Evolutionary conservation across 2,329 filamentous ascomycete genomes (phyloP).

Genomic region (Verticillium albo-atrum): DNA sequence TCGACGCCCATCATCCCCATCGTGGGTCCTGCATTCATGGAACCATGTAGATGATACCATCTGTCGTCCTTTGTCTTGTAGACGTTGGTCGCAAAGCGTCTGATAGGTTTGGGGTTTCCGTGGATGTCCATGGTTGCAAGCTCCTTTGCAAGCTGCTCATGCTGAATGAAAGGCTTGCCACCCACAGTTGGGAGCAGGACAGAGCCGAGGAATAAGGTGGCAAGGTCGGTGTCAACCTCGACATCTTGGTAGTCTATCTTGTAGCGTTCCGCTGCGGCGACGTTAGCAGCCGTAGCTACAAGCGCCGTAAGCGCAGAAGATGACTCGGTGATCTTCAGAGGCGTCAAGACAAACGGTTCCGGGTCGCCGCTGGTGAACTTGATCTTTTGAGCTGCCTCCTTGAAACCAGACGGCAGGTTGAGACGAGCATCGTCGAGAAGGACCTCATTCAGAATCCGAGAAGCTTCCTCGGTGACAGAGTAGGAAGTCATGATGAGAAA

Average conservation of each 20-base stretch:
- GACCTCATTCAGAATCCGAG: constrained; percentile 1
- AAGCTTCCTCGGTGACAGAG: background rate
- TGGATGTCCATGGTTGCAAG: constrained; percentile 8
- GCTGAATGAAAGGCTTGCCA: constrained; percentile 11
- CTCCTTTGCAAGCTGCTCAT: constrained; percentile 17
- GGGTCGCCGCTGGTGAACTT: background rate
- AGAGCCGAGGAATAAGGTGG: constrained; percentile 14
- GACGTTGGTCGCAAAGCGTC: constrained; percentile 25
- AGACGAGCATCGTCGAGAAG: constrained; percentile 1
- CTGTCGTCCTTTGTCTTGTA: constrained; percentile 27
- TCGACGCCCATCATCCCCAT: constrained; percentile 26
- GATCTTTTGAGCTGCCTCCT: constrained; percentile 1
- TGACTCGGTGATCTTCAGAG: constrained; percentile 38
- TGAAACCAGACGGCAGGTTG: background rate
- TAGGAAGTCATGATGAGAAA: background rate
- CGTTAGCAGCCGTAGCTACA: constrained; percentile 14
- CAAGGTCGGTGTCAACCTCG: constrained; percentile 9
- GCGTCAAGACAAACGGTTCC: constrained; percentile 19
- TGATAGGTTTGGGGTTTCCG: constrained; percentile 18
- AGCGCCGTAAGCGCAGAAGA: constrained; percentile 29
- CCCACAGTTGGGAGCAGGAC: constrained; percentile 12
- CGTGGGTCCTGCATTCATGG: constrained; percentile 21
- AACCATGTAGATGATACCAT: constrained; percentile 30
- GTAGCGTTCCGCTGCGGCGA: constrained; percentile 5
- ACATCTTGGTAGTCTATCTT: constrained; percentile 5